phyloP scores from a whole-genome alignment of 108 stramenopile genomes.

The Nitzschia palea region DNA sequence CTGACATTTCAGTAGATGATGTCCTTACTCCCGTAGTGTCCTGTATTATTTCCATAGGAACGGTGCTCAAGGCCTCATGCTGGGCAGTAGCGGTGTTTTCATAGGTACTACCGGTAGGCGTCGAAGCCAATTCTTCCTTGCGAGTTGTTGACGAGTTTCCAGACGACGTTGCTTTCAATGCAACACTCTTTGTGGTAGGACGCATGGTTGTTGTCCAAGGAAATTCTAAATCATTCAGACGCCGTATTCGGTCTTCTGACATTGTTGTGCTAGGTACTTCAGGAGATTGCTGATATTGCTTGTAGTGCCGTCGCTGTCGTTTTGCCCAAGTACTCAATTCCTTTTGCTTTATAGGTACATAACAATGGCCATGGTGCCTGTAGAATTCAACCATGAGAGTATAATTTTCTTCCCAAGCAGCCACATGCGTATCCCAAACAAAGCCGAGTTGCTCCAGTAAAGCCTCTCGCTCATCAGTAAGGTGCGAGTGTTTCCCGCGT shows the following conservation, averaged over 20 bases:
- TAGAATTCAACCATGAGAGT: constrained; percentile 5
- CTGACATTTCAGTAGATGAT: no score
- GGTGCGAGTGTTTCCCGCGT: background rate
- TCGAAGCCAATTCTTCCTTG: no score
- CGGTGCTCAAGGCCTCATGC: no score
- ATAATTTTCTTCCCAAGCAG: constrained; percentile 13
- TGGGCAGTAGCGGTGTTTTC: no score
- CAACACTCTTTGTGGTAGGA: no score
- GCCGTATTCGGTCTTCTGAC: background rate
- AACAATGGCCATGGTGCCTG: constrained; percentile 24
- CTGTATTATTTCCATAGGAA: no score
- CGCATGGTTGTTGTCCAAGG: no score
- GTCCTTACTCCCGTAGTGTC: no score
- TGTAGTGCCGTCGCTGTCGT: constrained; percentile 7
- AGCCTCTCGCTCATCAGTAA: constrained; percentile 18
- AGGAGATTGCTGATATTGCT: background rate
- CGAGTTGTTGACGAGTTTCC: no score
- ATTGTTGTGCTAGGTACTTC: background rate
- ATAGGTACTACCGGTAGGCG: no score
- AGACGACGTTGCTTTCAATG: no score
- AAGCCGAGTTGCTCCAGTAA: constrained; percentile 13
- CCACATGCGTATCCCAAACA: constrained; percentile 10
- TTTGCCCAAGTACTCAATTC: constrained; percentile 30
- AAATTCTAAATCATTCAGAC: background rate
- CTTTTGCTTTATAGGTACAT: constrained; percentile 20